Evolutionary conservation across 2,329 filamentous ascomycete species (phyloP).

Genomic region (Colletotrichum brevisporum): DNA sequence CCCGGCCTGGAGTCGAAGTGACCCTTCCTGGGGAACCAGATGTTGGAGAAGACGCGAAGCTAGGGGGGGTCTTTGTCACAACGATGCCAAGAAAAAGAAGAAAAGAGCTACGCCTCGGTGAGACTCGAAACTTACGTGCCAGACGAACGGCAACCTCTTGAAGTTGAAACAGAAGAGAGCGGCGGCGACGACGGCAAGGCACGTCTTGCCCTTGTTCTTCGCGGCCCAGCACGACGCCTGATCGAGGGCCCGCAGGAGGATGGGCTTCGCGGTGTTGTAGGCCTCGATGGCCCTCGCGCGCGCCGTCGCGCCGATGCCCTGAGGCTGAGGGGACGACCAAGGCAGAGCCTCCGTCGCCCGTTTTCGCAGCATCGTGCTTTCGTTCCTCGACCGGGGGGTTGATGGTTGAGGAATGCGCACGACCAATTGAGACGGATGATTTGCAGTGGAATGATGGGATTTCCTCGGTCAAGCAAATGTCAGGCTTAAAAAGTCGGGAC

Average conservation of each 20-base stretch:
- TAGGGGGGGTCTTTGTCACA: slow-evolving; percentile 23
- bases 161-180: slow-evolving; percentile 16
- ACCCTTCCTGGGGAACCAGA: slow-evolving; percentile 49
- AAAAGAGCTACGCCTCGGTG: too few species aligned
- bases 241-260: slow-evolving; percentile 1
- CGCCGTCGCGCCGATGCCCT: neutral
- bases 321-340: slow-evolving; percentile 2
- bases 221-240: slow-evolving; percentile 2
- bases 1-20: slow-evolving; percentile 43
- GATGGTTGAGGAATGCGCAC: too few species aligned
- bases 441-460: too few species aligned
- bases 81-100: too few species aligned
- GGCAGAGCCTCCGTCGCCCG: neutral
- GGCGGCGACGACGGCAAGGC: slow-evolving; percentile 1
- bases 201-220: slow-evolving; percentile 10
- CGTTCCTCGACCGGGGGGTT: too few species aligned
- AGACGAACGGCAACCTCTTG: slow-evolving; percentile 27
- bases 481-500: too few species aligned
- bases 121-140: slow-evolving; percentile 20
- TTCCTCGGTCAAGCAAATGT: too few species aligned
- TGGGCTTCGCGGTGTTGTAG: slow-evolving; percentile 5
- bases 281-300: neutral
- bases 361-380: neutral
- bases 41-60: slow-evolving; percentile 53
- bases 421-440: too few species aligned